Conservation (phyloP, 1,284 basidiomycete genomes). For the Microbotryum intermedium region DNA sequence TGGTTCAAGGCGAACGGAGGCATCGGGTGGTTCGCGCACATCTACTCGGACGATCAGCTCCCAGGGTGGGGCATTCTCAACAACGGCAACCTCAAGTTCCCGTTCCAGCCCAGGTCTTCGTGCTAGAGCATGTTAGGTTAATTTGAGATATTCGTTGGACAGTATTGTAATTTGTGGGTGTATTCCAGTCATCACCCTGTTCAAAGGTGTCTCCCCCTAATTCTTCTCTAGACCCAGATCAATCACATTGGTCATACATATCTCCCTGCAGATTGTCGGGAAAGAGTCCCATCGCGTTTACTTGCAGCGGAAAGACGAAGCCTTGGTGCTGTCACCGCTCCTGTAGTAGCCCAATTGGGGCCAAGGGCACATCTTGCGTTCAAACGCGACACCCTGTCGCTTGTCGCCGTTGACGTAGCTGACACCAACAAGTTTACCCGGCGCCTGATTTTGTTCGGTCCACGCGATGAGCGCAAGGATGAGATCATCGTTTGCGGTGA, state of each 20-base stretch:
- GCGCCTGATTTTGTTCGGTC: constrained; percentile 15
- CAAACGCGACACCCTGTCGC: constrained; percentile 1
- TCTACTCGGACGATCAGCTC: constrained; percentile 52
- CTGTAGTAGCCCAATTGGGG: constrained; percentile 3
- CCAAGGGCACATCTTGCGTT: constrained; percentile 7
- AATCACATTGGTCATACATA: too few species aligned
- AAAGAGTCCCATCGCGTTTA: neutral
- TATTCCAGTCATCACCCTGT: too few species aligned
- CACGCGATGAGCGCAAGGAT: constrained; percentile 17
- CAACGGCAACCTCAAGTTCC: too few species aligned
- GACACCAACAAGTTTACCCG: constrained; percentile 10
- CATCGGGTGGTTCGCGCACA: constrained; percentile 70
- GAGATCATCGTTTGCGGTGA: constrained; percentile 16
- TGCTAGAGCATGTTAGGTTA: too few species aligned
- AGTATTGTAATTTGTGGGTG: too few species aligned
- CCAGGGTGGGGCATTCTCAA: constrained; percentile 1
- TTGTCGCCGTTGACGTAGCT: constrained; percentile 9
- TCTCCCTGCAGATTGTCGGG: too few species aligned
- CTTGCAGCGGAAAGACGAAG: constrained; percentile 9
- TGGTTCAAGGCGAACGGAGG: constrained; percentile 35
- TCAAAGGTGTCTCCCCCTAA: too few species aligned
- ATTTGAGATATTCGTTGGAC: too few species aligned
- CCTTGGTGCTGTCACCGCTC: constrained; percentile 7
- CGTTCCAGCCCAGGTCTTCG: too few species aligned
- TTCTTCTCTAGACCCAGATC: too few species aligned